A percentile compares a stretch with the other conserved stretches of the same genome.
These are phyloP conservation scores for Niveomyces coronatus DNA, from an alignment of 2,329 filamentous ascomycete genomes.

Conservation along the genomic window DNA sequence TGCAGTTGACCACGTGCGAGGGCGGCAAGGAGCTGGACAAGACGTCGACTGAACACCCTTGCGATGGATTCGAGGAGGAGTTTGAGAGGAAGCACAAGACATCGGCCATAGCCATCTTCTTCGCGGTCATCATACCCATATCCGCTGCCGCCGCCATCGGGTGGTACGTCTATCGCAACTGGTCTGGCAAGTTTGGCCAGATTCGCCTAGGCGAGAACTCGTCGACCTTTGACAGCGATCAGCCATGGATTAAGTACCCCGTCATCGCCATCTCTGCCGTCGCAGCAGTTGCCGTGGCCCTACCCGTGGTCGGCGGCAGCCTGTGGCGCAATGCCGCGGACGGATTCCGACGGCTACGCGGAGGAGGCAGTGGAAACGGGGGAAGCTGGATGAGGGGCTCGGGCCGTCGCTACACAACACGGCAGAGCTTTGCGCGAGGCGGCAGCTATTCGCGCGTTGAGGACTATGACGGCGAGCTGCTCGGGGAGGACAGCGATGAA, in stretches of 20 bases:
- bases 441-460: slow-evolving; percentile 86
- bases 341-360: slow-evolving; percentile 38
- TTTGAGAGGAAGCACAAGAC: slow-evolving; percentile 62
- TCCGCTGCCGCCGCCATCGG: slow-evolving; percentile 60
- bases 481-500: slow-evolving; percentile 90
- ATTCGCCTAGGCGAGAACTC: slow-evolving; percentile 72
- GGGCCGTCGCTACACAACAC: slow-evolving; percentile 68
- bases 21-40: slow-evolving; percentile 69
- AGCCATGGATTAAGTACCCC: slow-evolving; percentile 72
- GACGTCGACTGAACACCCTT: slow-evolving; percentile 43
- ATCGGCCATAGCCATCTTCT: slow-evolving; percentile 68
- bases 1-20: slow-evolving; percentile 79
- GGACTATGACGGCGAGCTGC: slow-evolving; percentile 85
- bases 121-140: slow-evolving; percentile 72
- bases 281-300: slow-evolving; percentile 46
- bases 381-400: slow-evolving; percentile 43
- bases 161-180: slow-evolving; percentile 77
- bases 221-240: slow-evolving; percentile 52
- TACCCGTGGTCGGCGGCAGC: slow-evolving; percentile 63
- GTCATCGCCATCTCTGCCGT: slow-evolving; percentile 60
- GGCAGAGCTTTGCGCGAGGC: slow-evolving; percentile 79
- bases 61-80: slow-evolving; percentile 72
- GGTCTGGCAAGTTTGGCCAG: slow-evolving; percentile 83
- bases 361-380: slow-evolving; percentile 37
- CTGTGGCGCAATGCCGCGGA: slow-evolving; percentile 57